Conservation (phyloP, 495 filamentous ascomycete species). For the Neurospora sp. region DNA sequence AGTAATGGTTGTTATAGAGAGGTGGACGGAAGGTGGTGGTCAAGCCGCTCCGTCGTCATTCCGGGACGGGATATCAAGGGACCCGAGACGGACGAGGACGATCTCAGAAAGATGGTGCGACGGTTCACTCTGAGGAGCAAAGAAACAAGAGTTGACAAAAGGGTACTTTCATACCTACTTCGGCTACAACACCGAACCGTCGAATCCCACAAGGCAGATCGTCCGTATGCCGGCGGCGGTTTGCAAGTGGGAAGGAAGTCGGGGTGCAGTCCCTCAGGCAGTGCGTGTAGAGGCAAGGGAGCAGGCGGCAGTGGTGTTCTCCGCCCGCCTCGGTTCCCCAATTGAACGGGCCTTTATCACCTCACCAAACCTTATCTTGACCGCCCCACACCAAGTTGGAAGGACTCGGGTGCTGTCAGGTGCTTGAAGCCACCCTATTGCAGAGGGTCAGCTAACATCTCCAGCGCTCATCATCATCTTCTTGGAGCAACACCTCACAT, state of each 20-base stretch:
- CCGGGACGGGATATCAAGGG: background rate
- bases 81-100: background rate
- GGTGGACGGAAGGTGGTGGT: background rate
- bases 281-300: background rate
- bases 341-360: background rate
- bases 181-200: background rate
- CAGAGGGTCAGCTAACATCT: background rate
- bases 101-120: background rate
- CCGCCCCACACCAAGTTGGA: background rate
- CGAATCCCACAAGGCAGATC: background rate
- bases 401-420: background rate
- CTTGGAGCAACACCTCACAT: background rate
- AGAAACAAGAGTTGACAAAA: background rate
- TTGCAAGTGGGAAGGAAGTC: background rate
- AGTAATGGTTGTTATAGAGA: background rate
- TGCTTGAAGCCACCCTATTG: background rate
- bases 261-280: background rate
- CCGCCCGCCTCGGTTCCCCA: background rate
- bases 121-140: background rate
- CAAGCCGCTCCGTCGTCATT: background rate
- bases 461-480: background rate
- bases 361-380: background rate
- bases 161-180: background rate
- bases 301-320: background rate
- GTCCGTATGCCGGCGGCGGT: background rate